Conservation (phyloP, 768 basidiomycete genomes). For the Amyloporia xantha region DNA sequence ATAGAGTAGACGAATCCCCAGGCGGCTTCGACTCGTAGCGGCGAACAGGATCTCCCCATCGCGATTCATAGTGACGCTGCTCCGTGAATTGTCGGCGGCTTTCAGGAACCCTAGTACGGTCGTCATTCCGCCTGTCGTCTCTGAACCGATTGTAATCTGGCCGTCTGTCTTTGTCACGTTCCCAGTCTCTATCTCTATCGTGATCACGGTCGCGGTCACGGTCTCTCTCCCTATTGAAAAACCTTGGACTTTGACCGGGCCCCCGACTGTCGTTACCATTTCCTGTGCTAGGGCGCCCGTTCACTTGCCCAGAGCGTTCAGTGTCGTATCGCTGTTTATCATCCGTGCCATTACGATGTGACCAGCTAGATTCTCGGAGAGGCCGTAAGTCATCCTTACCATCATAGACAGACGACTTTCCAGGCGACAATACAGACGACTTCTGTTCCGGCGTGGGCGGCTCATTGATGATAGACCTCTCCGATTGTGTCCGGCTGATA, state of each 20-base stretch:
- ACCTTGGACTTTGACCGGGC: background rate
- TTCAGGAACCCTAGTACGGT: slow-evolving; percentile 26
- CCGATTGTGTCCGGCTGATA: background rate
- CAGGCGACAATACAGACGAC: slow-evolving; percentile 24
- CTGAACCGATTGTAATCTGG: slow-evolving; percentile 32
- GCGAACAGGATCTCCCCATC: slow-evolving; percentile 30
- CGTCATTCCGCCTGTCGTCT: slow-evolving; percentile 35
- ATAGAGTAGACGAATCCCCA: slow-evolving; percentile 20
- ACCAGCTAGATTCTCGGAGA: slow-evolving; percentile 20
- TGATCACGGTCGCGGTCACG: slow-evolving; percentile 27
- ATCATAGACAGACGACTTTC: slow-evolving; percentile 17
- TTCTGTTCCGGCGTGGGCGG: background rate
- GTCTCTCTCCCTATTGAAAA: slow-evolving; percentile 23
- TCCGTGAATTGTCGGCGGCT: slow-evolving; percentile 38
- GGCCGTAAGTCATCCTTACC: slow-evolving; percentile 20
- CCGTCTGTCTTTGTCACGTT: slow-evolving; percentile 29
- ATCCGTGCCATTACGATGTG: slow-evolving; percentile 15
- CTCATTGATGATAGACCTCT: slow-evolving; percentile 1
- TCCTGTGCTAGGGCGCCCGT: background rate
- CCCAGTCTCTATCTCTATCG: slow-evolving; percentile 30
- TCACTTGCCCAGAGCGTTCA: slow-evolving; percentile 6
- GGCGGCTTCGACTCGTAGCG: slow-evolving; percentile 27
- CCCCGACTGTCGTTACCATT: slow-evolving; percentile 3
- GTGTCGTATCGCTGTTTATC: slow-evolving; percentile 17
- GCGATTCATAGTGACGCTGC: slow-evolving; percentile 41